phyloP scores from a whole-genome alignment of 768 basidiomycete species.

The Rhizopogon vulgaris region DNA sequence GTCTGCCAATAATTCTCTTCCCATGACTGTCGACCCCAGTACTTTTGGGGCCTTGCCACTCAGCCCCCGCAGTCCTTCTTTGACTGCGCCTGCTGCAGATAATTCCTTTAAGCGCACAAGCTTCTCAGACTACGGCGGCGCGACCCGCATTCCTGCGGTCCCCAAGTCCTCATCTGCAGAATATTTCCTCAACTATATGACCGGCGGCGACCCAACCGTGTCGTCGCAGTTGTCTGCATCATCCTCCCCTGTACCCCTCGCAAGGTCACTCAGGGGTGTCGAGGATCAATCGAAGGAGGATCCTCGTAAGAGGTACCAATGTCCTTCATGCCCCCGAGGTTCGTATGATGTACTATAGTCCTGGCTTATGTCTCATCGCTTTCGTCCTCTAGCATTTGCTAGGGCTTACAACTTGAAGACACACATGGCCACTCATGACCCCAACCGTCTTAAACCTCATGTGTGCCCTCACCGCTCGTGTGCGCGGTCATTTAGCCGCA shows the following conservation, averaged over 20 bases:
- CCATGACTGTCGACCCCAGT: conserved; percentile 45
- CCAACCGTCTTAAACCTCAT: conserved; percentile 84
- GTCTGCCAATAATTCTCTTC: conserved; percentile 31
- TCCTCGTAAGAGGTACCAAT: conserved; percentile 75
- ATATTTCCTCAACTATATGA: conserved; percentile 29
- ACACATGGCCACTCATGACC: conserved; percentile 92
- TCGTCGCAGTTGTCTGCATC: conserved; percentile 45
- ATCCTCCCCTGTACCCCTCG: conserved; percentile 33
- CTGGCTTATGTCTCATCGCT: conserved; percentile 2
- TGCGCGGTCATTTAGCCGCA: conserved; percentile 86
- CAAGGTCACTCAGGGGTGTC: conserved; percentile 30
- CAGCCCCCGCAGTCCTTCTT: conserved; percentile 47
- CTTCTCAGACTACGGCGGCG: conserved; percentile 63
- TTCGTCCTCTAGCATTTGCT: conserved; percentile 61
- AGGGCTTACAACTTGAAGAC: conserved; percentile 94
- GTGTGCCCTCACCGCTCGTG: conserved; percentile 82
- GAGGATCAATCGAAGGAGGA: conserved; percentile 50
- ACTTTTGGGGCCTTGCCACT: conserved; percentile 54
- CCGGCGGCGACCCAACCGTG: conserved; percentile 37
- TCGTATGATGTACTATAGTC: conserved; percentile 4
- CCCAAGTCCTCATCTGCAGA: conserved; percentile 45
- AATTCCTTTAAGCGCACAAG: conserved; percentile 38
- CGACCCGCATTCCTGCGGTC: conserved; percentile 40
- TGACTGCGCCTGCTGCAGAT: conserved; percentile 26
- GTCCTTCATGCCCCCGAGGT: conserved; percentile 71